Base-by-base conservation (phyloP, 2,329 filamentous ascomycete species). In the Alternaria viburni region DNA sequence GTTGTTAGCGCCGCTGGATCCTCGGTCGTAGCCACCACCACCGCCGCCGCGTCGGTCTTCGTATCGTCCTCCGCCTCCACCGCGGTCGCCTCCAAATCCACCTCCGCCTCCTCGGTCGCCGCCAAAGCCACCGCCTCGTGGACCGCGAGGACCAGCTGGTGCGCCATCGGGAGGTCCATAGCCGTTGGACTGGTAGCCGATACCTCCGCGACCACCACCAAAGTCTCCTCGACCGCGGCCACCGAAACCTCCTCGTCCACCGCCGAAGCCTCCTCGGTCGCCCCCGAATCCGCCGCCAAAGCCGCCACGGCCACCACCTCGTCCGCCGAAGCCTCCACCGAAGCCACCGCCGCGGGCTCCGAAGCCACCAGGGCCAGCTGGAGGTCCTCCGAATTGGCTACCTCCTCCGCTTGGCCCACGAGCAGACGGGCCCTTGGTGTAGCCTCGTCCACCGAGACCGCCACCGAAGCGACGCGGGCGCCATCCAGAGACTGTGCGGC, bases 401-500 rank as follows among this genome's bases (percentile, higher is more conserved):
- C 87, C 87, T 19, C 86, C 86, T n/a, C 86, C 91, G 67, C 86
- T 85, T 49, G 93, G 93, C 56, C 92, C 89, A 57, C 93, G 89
- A 36, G 91, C 85, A 54, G 91, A 87, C 68, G 89, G 85, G 15
- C 90, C 88, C 81, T 95, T 96, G 61, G 95, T 98, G 81, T 98
- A 98, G 68, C 93, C 92, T 74, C 96, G 90, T 49, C 95, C 95
- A 66, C 96, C 96, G 3, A 97, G 88, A 50, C 96, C 96, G 69
- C 96, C 96, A 61, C 95, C 96, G 56, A 97, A 91, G 68, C 96
- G 91, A 71, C 92, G 90, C 65, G 96, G 96, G 76, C 92, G 91
- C 96, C 96, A 99, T 52, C 91, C 93, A 76, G 92, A 92, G 44
- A 97, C 93, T 30, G 96, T 98, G 72, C 96, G 91, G 70, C 96